Base-by-base conservation (phyloP, 2,329 filamentous ascomycete species). In the Capronia coronata region DNA sequence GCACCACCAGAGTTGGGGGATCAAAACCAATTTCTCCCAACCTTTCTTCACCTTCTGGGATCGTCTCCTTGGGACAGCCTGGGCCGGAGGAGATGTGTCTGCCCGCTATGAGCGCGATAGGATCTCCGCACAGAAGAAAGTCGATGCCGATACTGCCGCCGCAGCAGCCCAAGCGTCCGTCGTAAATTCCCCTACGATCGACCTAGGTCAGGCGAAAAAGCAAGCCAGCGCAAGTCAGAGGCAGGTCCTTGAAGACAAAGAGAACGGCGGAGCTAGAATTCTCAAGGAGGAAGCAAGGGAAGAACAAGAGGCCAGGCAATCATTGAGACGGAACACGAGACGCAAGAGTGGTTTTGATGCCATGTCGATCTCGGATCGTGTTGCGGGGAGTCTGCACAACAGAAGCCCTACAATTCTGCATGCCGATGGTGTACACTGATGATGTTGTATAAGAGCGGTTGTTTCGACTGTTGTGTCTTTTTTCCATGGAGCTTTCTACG, bases 1-100 rank as follows among this genome's bases (percentile, higher is more conserved):
- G 51, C 93, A 98, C 70, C 93, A 98, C 71, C 93, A 98, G 71
- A 94, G 87, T 69, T 97, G 91, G 90, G 93, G 93, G 49, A 95
- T 98, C 76, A 98, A 97, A 63, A 74, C 70, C 43, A 71, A 73
- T 55, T 74, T 71, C 49, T 71, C 69, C 7, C 71, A 74, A 47
- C 69, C 70, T n/a, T 72, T 71, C 59, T 96, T 97, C 71, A 96
- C 86, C 41, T 89, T 96, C 71, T 97, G 93, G 88, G 93, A 98
- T 66, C 76, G 79, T 40, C 64, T 89, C 22, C 74, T 95, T 18
- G 82, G 83, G 44, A 98, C 93, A 19, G 85, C 81, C 68, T 96
- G 89, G 83, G 80, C 78, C 52, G 87, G 87, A 43, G 82, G 73
- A 57, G 80, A 80, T 62, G 78, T 77, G 29, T 73, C 69, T 56